phyloP scores from a whole-genome alignment of 2,329 filamentous ascomycete species.

The Helicocarpus griseus region DNA sequence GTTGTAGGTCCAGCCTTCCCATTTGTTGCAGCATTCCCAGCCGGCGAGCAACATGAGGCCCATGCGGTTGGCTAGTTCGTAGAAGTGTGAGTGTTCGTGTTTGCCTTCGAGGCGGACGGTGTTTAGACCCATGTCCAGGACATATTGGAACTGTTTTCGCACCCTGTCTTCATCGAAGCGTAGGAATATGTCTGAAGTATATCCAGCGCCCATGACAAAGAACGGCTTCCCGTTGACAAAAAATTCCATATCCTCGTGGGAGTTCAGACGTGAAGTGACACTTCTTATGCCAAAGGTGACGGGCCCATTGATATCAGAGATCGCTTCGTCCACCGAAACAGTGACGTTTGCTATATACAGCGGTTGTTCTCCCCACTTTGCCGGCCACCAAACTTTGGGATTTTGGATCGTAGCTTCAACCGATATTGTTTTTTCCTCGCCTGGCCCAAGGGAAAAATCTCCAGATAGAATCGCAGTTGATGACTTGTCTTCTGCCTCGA shows the following conservation, averaged over 20 bases:
- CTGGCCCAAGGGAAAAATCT: constrained; percentile 29
- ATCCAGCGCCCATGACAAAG: constrained; percentile 52
- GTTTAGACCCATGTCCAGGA: constrained; percentile 54
- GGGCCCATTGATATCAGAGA: constrained; percentile 26
- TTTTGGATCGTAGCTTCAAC: constrained; percentile 31
- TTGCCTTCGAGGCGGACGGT: constrained; percentile 56
- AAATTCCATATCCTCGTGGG: constrained; percentile 47
- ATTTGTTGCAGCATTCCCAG: constrained; percentile 61
- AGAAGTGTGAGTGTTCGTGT: constrained; percentile 53
- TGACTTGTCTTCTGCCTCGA: constrained; percentile 14
- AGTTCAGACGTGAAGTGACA: constrained; percentile 44
- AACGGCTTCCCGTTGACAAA: constrained; percentile 48
- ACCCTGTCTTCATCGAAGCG: constrained; percentile 45
- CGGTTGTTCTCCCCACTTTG: constrained; percentile 48
- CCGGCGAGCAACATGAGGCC: constrained; percentile 54
- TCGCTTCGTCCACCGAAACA: constrained; percentile 13
- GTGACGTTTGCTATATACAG: constrained; percentile 36
- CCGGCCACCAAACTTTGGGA: constrained; percentile 53
- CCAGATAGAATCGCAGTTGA: constrained; percentile 7
- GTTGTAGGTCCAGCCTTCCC: constrained; percentile 57
- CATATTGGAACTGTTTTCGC: constrained; percentile 41
- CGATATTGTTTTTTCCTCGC: constrained; percentile 30
- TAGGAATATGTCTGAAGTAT: constrained; percentile 52
- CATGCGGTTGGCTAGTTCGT: constrained; percentile 48
- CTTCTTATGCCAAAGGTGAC: constrained; percentile 45